Conservation (phyloP, 371 early-diverging fungal species). For the Rhizopus stolonifer region DNA sequence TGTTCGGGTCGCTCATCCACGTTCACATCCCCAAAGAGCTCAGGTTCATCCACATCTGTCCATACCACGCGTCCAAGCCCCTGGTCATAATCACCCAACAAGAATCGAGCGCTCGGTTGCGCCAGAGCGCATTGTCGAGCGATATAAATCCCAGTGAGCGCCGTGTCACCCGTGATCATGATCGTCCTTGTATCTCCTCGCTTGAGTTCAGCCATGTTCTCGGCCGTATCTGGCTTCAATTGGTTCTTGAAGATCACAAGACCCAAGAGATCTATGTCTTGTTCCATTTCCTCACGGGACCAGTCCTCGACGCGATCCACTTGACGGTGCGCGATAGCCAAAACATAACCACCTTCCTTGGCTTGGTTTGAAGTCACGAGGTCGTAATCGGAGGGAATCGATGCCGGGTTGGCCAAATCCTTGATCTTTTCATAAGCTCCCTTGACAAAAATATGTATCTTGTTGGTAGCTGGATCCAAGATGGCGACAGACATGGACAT, state of each 20-base stretch:
- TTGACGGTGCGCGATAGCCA: constrained; percentile 68
- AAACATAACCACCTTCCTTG: constrained; percentile 76
- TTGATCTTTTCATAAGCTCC: constrained; percentile 82
- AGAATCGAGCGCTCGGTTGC: constrained; percentile 28
- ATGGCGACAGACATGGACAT: constrained; percentile 88
- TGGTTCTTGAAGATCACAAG: constrained; percentile 87
- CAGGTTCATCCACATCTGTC: constrained; percentile 54
- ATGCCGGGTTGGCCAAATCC: constrained; percentile 48
- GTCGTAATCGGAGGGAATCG: constrained; percentile 70
- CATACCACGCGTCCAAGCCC: constrained; percentile 37
- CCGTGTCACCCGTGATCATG: constrained; percentile 95
- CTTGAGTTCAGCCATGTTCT: constrained; percentile 73
- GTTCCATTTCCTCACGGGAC: constrained; percentile 72
- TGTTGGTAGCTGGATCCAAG: constrained; percentile 51
- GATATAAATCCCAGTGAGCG: constrained; percentile 86
- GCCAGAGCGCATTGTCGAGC: constrained; percentile 80
- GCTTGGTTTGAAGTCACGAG: constrained; percentile 57
- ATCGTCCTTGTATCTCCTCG: constrained; percentile 74
- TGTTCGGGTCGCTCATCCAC: constrained; percentile 13
- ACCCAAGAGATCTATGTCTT: constrained; percentile 64
- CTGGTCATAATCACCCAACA: constrained; percentile 52
- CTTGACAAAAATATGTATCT: constrained; percentile 75
- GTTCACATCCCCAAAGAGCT: constrained; percentile 33
- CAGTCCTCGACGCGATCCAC: constrained; percentile 33
- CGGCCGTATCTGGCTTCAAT: constrained; percentile 76